Base-by-base conservation (phyloP, 257 asterid species). In the Sherardia arvensis region DNA sequence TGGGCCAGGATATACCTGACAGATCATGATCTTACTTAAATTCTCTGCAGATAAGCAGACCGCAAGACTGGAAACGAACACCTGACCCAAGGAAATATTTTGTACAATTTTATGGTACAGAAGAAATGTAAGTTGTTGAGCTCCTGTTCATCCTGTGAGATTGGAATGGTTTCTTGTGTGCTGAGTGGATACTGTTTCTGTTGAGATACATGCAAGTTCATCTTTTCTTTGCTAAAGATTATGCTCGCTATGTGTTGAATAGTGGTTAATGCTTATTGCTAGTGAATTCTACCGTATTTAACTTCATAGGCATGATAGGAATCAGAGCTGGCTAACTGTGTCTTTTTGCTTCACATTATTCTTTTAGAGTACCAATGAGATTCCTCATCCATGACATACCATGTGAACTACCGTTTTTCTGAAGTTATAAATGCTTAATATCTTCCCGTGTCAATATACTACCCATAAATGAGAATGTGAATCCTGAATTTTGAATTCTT, bases 41-140 rank as follows among this genome's bases (percentile, higher is more conserved):
- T 73, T 76, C 71, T 76, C 73, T 79, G 76, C 80, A 91, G 98
- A 89, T 90, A 54, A 74, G 95, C 83, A 78, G 77, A 53, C 95
- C 95, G 45, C 95, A 90, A 78, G 91, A 79, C 58, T 85, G 91
- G 91, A 40, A 74, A 49, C 80, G 78, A 61, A 69, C 66, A 30
- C 85, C 94, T 66, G 95, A 90, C 72, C 84, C 91, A 8, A 87
- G 73, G 75, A 87, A 90, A 70, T 82, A 79, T 73, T 90, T 90
- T 49, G 97, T 90, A 57, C 85, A 87, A 65, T 87, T 90, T 84
- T 90, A 69, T 78, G 97, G 97, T 58, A 90, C 97, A 69, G 48
- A 59, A 73, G 97, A 90, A 73, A 87, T 90, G 97, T 87, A 83
- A 83, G 95, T 66, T 69, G 61, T 54, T 72, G 64, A 53, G 65